Evolutionary conservation across 495 filamentous ascomycete genomes (phyloP).

Genomic region (Jackrogersella minutella): DNA sequence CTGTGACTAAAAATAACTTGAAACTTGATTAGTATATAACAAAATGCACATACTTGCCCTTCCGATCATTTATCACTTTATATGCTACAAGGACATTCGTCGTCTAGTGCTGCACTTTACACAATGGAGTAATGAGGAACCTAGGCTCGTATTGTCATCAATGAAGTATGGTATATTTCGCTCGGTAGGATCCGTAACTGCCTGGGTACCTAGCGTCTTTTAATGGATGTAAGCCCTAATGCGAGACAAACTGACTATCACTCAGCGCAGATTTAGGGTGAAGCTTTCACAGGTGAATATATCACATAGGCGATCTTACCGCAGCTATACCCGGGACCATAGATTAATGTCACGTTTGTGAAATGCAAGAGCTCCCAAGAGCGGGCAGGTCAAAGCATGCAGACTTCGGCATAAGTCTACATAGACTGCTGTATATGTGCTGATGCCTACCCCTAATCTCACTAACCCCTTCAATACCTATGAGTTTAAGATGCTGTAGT

Average conservation of each 20-base stretch:
- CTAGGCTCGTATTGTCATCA: background rate
- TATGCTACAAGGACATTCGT: background rate
- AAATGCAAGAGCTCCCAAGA: background rate
- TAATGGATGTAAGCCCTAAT: background rate
- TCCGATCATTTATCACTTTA: background rate
- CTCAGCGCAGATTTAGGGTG: background rate
- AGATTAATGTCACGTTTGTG: background rate
- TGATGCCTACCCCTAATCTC: background rate
- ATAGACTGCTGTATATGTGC: background rate
- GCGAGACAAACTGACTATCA: background rate
- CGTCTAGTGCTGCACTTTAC: background rate
- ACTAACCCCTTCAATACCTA: background rate
- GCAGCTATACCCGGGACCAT: background rate
- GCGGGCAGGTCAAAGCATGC: background rate
- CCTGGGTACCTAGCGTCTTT: background rate
- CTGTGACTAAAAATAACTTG: background rate
- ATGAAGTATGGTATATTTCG: background rate
- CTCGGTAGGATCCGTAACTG: background rate
- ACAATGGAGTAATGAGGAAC: background rate
- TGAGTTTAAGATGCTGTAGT: background rate
- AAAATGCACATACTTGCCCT: background rate
- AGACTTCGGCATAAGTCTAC: background rate
- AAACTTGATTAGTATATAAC: background rate
- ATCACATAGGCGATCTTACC: background rate
- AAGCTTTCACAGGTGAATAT: background rate